Conservation (phyloP, 345 rosid species). For the Luvunga scandens region DNA sequence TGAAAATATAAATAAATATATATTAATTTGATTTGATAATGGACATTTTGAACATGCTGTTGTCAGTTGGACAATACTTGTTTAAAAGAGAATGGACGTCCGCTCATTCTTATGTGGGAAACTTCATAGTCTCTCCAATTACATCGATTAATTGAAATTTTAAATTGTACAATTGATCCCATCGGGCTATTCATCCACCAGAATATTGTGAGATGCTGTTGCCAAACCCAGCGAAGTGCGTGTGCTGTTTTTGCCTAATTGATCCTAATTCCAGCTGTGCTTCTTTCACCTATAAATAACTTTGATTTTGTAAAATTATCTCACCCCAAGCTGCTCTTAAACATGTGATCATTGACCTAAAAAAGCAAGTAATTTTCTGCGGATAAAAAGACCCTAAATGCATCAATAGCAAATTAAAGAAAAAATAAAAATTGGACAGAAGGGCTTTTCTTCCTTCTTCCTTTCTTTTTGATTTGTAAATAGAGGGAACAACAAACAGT, state of each 20-base stretch:
- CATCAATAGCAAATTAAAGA: background rate
- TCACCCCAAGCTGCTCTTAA: background rate
- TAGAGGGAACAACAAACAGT: conserved; percentile 15
- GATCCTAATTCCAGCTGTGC: background rate
- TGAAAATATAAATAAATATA: background rate
- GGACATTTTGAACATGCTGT: background rate
- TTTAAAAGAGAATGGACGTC: background rate
- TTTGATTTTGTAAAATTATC: background rate
- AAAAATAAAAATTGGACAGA: background rate
- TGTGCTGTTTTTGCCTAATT: background rate
- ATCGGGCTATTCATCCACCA: background rate
- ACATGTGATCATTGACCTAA: background rate
- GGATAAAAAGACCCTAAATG: conserved; percentile 8
- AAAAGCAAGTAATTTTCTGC: background rate
- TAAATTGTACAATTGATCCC: background rate
- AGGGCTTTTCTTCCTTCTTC: conserved; percentile 5
- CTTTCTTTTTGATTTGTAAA: background rate
- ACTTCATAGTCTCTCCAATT: background rate
- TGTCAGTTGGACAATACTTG: background rate
- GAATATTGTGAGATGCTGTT: background rate
- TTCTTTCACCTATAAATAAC: background rate
- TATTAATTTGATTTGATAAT: background rate
- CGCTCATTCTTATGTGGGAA: background rate
- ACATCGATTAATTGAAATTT: background rate
- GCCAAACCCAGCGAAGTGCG: background rate